A percentile compares a stretch with the other conserved stretches of the same genome.
Conservation (phyloP, 2,329 filamentous ascomycete genomes). For the Ophiostoma quercus region DNA sequence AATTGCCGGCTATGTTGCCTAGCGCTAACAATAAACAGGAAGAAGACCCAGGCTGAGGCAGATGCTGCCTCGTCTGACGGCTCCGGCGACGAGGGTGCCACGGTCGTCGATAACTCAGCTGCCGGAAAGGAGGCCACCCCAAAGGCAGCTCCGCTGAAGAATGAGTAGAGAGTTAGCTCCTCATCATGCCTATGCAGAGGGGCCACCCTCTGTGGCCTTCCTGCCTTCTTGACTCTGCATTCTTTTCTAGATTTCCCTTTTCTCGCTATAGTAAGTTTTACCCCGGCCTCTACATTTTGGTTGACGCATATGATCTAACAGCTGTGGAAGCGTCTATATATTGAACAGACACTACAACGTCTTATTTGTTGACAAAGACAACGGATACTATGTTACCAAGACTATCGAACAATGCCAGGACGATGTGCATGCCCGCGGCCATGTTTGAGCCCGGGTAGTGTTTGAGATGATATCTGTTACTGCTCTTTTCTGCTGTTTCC, state of each 20-base stretch:
- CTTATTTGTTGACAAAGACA: neutral
- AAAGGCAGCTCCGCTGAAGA: constrained; percentile 17
- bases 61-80: constrained; percentile 41
- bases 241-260: neutral
- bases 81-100: constrained; percentile 49
- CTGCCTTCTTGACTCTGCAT: neutral
- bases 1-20: neutral
- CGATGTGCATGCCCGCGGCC: neutral
- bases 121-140: constrained; percentile 33
- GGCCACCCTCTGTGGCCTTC: neutral
- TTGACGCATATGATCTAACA: neutral
- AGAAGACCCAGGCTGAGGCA: constrained; percentile 39
- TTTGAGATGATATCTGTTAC: neutral
- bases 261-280: neutral
- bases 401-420: neutral
- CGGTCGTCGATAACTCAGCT: constrained; percentile 47
- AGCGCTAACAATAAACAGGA: constrained; percentile 28
- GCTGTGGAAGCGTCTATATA: neutral
- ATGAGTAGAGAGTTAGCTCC: constrained; percentile 2
- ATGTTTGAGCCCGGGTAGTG: neutral
- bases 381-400: neutral
- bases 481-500: constrained; percentile 9
- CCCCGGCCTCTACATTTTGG: neutral
- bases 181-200: neutral
- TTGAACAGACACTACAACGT: neutral